These are phyloP conservation scores for Claviceps sp. DNA, from an alignment of 2,329 filamentous ascomycete species.

Conservation along the genomic window DNA sequence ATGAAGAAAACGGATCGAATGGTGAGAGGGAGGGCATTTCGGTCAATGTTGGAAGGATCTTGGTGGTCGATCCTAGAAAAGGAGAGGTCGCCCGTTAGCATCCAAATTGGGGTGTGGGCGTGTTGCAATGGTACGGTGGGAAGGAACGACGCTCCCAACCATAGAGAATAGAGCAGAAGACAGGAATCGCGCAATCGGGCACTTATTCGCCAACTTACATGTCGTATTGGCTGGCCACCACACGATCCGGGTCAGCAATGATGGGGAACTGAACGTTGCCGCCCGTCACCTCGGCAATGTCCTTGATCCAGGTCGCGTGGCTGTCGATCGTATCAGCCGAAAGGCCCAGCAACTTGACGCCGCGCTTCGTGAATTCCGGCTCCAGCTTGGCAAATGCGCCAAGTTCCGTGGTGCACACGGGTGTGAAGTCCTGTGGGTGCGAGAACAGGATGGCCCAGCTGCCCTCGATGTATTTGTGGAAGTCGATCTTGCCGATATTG, in stretches of 20 bases:
- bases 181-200: not conserved
- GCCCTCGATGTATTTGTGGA: constrained; percentile 69
- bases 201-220: constrained; percentile 42
- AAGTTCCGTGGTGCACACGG: constrained; percentile 91
- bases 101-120: too few species aligned
- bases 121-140: too few species aligned
- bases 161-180: too few species aligned
- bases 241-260: constrained; percentile 65
- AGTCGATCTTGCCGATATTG: constrained; percentile 64
- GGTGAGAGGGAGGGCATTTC: constrained; percentile 78
- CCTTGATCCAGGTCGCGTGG: constrained; percentile 82
- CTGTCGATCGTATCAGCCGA: constrained; percentile 74
- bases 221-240: constrained; percentile 64
- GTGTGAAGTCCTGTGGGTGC: constrained; percentile 82
- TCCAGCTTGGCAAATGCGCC: constrained; percentile 84
- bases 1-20: constrained; percentile 93
- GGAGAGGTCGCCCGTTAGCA: not conserved
- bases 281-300: constrained; percentile 68
- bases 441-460: constrained; percentile 76
- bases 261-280: constrained; percentile 63
- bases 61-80: constrained; percentile 57
- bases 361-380: constrained; percentile 74
- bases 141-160: too few species aligned
- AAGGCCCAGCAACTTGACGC: constrained; percentile 83
- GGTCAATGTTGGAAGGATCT: constrained; percentile 67